Percentiles rank a stretch among this genome's conserved stretches.
phyloP scores from a whole-genome alignment of 2,329 filamentous ascomycete species.

The Fusarium aywerte region DNA sequence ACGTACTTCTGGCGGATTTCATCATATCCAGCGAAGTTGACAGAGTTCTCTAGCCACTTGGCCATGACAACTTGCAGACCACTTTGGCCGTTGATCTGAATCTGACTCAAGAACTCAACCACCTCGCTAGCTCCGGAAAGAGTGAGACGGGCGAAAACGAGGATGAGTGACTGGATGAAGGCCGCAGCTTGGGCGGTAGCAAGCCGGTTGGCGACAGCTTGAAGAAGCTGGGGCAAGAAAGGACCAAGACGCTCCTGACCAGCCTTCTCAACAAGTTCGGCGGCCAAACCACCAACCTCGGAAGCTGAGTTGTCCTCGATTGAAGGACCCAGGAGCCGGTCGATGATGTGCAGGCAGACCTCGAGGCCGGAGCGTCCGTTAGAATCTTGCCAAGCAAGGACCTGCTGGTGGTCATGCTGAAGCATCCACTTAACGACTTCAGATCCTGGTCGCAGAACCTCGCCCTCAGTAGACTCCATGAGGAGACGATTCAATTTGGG shows the following conservation, averaged over 20 bases:
- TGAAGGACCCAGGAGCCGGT: slow-evolving; percentile 82
- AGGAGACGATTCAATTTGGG: slow-evolving; percentile 87
- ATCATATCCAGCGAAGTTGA: slow-evolving; percentile 97
- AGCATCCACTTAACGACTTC: slow-evolving; percentile 90
- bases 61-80: slow-evolving; percentile 89
- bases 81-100: slow-evolving; percentile 80
- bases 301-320: slow-evolving; percentile 95
- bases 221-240: slow-evolving; percentile 86
- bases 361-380: slow-evolving; percentile 85
- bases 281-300: slow-evolving; percentile 94
- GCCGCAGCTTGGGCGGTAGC: slow-evolving; percentile 83
- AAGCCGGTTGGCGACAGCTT: slow-evolving; percentile 87
- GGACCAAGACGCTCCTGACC: slow-evolving; percentile 91
- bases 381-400: slow-evolving; percentile 86
- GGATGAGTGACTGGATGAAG: slow-evolving; percentile 94
- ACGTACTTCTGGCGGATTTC: slow-evolving; percentile 94
- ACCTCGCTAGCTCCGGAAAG: slow-evolving; percentile 88
- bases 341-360: slow-evolving; percentile 89
- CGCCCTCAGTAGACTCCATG: slow-evolving; percentile 85
- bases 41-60: slow-evolving; percentile 97
- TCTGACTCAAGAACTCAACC: slow-evolving; percentile 87
- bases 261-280: slow-evolving; percentile 94
- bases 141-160: slow-evolving; percentile 93
- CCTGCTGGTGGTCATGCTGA: slow-evolving; percentile 87
- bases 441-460: slow-evolving; percentile 86